Evolutionary conservation across 371 early-diverging fungal species (phyloP).

Genomic region (Circinella umbellata): DNA sequence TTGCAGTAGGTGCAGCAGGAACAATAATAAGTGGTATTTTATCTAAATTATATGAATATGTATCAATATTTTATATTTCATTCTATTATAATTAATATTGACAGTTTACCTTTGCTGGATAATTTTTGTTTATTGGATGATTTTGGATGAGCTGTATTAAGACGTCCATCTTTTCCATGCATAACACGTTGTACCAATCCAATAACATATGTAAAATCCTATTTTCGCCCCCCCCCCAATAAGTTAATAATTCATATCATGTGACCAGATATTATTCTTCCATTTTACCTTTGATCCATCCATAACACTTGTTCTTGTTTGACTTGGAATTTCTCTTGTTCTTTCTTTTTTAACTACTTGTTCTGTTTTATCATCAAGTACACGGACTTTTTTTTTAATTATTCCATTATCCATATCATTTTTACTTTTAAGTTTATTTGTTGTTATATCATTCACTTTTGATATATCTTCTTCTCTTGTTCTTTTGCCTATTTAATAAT

Average conservation of each 20-base stretch:
- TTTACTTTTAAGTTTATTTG: not conserved
- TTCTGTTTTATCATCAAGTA: not conserved
- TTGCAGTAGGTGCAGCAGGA: constrained; percentile 83
- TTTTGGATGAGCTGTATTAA: not conserved
- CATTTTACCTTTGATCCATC: constrained; percentile 46
- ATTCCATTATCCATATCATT: not conserved
- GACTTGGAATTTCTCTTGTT: not conserved
- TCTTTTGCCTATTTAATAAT: constrained; percentile 30
- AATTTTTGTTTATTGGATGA: constrained; percentile 10
- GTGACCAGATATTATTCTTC: too few species aligned
- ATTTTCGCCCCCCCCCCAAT: not conserved
- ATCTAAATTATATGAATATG: constrained; percentile 20
- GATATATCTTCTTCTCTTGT: constrained; percentile 35
- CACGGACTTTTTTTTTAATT: not conserved
- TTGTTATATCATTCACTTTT: not conserved
- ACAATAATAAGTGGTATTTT: constrained; percentile 87
- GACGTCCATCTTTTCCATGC: constrained; percentile 4
- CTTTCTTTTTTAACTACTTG: not conserved
- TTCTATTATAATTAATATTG: not conserved
- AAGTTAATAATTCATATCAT: too few species aligned
- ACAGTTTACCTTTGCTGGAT: constrained; percentile 17
- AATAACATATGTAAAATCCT: constrained; percentile 3
- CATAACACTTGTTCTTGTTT: constrained; percentile 24
- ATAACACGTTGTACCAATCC: not conserved
- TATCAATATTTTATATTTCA: not conserved